Conservation (phyloP, 106 monocot genomes). For the Allium sativum region DNA sequence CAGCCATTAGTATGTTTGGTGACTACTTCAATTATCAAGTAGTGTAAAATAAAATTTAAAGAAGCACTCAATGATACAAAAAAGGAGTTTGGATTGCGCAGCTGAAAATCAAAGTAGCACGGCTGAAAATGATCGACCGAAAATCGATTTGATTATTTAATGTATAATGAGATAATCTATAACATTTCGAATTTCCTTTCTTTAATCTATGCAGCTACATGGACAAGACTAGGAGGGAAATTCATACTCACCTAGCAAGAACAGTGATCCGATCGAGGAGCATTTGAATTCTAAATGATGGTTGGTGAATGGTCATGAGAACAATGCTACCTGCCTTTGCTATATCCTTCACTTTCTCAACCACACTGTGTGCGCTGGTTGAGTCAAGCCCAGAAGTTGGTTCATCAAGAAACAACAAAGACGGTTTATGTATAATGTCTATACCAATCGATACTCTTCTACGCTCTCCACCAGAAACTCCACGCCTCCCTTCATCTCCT, state of each 20-base stretch:
- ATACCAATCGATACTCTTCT: conserved; percentile 42
- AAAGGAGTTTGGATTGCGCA: no score
- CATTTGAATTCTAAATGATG: conserved; percentile 38
- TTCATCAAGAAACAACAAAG: conserved; percentile 40
- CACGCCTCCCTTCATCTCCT: conserved; percentile 34
- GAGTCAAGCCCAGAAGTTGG: conserved; percentile 54
- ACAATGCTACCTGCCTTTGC: conserved; percentile 32
- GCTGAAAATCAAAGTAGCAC: no score
- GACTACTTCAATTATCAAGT: no score
- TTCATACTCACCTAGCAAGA: conserved; percentile 27
- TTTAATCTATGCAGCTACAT: no score
- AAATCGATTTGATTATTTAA: no score
- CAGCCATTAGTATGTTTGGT: no score
- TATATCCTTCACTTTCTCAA: conserved; percentile 34
- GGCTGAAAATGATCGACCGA: no score
- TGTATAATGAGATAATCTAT: no score
- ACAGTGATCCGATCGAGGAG: conserved; percentile 30
- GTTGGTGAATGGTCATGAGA: conserved; percentile 46
- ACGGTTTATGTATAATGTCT: conserved; percentile 46
- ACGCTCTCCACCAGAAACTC: conserved; percentile 44
- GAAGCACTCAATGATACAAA: no score
- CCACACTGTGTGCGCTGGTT: conserved; percentile 29
- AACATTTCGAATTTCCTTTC: no score
- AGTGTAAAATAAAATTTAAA: no score
- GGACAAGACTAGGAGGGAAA: no score